Evolutionary conservation across 352 stramenopile species (phyloP), one percentile per base, ranked within the genome.

Genomic region (Globisporangium paddicum): DNA sequence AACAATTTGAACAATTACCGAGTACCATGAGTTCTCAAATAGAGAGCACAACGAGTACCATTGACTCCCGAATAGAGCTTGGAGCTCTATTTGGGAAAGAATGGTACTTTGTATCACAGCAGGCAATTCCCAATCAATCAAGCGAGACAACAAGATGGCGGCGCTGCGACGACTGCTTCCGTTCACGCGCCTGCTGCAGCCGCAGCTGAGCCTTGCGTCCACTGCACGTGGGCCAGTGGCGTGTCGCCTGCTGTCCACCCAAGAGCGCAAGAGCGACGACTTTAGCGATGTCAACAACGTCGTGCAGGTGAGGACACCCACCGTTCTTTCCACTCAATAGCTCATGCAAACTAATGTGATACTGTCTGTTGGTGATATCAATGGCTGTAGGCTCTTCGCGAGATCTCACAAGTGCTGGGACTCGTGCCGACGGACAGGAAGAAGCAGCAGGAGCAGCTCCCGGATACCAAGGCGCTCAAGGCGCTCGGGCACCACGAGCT

Each of bases 391-490:
- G 75, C 88, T 56, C 70, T 91, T 57, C 77, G 77, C 26, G 74
- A 81, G 42, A 78, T 91, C 57, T 73, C 75, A 9, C 53, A 69
- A 8, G 67, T 86, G 59, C 70, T 88, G 18, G 66, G 65, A 26
- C 66, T 79, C 38, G 62, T 59, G n/a, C 14, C n/a, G 16, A 30
- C 19, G 2, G 66, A 69, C 37, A 52, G 35, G 25, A 40, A 44
- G 6, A 30, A 30, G 23, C 45, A 54, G 26, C 55, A 40, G n/a
- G 25, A 32, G 21, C n/a, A 48, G 16, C 72, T 90, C 50, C 81
- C 82, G 2, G 79, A 89, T 56, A 92, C 82, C 0, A 88, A 88
- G 57, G 19, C 82, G 37, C 72, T 94, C 0, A 94, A 94, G 50
- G 65, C 76, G 1, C 67, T 88, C 16, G 84, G 82, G 11, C 78